phyloP scores from a whole-genome alignment of 2,329 filamentous ascomycete genomes.

The Bipolaris zeicola region DNA sequence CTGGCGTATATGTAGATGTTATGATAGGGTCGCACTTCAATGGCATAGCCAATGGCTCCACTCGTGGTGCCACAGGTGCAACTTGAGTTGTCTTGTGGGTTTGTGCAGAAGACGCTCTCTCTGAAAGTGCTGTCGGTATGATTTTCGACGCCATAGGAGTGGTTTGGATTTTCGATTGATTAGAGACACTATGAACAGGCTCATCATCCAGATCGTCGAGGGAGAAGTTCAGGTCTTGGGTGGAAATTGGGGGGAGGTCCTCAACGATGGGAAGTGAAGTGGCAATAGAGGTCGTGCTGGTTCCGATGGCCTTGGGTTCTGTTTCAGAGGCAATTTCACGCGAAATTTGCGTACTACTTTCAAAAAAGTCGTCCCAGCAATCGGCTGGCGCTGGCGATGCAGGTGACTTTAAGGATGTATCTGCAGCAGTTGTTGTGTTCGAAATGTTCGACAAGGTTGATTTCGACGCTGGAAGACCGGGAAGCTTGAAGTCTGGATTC shows the following conservation, averaged over 20 bases:
- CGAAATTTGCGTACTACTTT: constrained; percentile 54
- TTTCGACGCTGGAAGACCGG: constrained; percentile 34
- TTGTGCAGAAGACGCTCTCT: background rate
- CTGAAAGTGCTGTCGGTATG: background rate
- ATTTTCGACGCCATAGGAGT: background rate
- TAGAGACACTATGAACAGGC: background rate
- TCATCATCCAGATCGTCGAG: constrained; percentile 49
- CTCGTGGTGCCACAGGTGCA: background rate
- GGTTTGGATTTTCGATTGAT: background rate
- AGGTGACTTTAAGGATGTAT: background rate
- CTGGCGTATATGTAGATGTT: background rate
- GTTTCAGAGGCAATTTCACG: constrained; percentile 46
- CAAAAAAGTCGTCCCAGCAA: constrained; percentile 51
- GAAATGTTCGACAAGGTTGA: background rate
- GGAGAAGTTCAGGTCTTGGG: constrained; percentile 49
- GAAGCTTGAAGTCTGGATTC: constrained; percentile 34
- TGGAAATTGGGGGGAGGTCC: constrained; percentile 41
- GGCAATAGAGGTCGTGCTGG: background rate
- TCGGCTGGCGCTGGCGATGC: constrained; percentile 17
- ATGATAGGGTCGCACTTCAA: background rate
- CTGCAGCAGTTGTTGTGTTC: background rate
- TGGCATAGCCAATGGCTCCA: background rate
- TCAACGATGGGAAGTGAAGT: constrained; percentile 1
- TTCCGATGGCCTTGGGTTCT: no score
- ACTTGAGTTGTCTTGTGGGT: background rate